Evolutionary conservation across 2,329 filamentous ascomycete species (phyloP), one percentile per base, ranked within the genome.

Genomic region (Hyphodiscus sp.): DNA sequence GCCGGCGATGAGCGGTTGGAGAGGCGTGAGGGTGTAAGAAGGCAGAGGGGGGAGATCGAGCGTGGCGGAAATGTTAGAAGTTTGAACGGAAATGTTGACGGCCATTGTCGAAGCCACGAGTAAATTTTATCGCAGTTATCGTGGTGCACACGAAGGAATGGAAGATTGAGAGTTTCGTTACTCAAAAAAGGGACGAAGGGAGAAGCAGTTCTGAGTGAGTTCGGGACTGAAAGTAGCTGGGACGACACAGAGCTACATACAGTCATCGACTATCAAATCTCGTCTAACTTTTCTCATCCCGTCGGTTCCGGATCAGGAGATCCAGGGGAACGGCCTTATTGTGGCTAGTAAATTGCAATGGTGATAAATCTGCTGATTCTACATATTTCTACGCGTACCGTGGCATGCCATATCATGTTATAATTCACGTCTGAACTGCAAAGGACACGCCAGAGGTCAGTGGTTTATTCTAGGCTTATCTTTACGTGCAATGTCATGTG

Each of bases 41-140:
- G 94, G 92, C 45, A 97, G 83, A 50, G 91, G 89, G 62, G 92
- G 91, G 50, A 97, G 80, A 65, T 84, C 82, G 71, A 76, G 77
- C 59, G 74, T 69, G 43, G 69, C 60, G 52, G 73, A 62, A 38
- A 57, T 51, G 50, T 68, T 65, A 33, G 55, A 51, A 20, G 51
- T 5, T 38, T 13, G 41, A 20, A 58, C 5, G 18, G 79, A 79
- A 53, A 74, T 68, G 68, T 82, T 85, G 66, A 71, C 66, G 41
- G 69, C 68, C 72, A 74, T 74, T 59, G 59, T 61, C 54, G 55
- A 20, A n/a, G 50, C 9, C 11, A 20, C 16, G 20, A 50, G 41
- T 45, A 44, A 52, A 20, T n/a, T 42, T 49, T 51, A 41, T 18
- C 20, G 64, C 61, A 66, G 63, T 66, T 68, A 64, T 61, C 61